Evolutionary conservation across 2,329 filamentous ascomycete genomes (phyloP).

Genomic region (Aspergillus puulaauensis): DNA sequence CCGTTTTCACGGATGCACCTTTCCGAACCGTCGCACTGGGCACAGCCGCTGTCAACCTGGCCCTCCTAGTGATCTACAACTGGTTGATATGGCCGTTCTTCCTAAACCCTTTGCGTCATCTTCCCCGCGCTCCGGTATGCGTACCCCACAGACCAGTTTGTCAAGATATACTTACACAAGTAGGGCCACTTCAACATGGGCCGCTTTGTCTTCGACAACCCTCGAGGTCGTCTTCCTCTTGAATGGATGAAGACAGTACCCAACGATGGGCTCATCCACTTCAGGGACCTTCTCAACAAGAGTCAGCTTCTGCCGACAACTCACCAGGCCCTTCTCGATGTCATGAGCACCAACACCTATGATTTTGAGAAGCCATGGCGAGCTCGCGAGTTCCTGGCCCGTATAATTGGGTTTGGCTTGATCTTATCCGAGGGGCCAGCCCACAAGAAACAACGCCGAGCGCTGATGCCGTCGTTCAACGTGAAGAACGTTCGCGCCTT

Average conservation of each 20-base stretch:
- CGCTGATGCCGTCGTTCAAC: conserved; percentile 38
- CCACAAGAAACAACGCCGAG: conserved; percentile 48
- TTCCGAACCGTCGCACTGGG: conserved; percentile 25
- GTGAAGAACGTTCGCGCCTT: conserved; percentile 37
- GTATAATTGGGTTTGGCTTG: conserved; percentile 52
- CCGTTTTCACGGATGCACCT: conserved; percentile 22
- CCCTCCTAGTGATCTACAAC: conserved; percentile 33
- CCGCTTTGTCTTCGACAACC: conserved; percentile 33
- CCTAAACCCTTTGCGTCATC: conserved; percentile 51
- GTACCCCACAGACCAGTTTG: neutral
- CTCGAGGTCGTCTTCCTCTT: conserved; percentile 30
- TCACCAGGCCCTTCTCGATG: conserved; percentile 47
- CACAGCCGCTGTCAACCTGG: conserved; percentile 25
- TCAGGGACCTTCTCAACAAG: conserved; percentile 48
- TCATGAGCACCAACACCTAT: conserved; percentile 54
- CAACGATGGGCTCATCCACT: conserved; percentile 57
- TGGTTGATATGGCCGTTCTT: conserved; percentile 51
- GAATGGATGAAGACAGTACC: conserved; percentile 53
- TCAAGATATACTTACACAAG: neutral
- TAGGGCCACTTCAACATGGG: conserved; percentile 28
- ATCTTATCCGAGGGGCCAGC: conserved; percentile 52
- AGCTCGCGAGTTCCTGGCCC: conserved; percentile 45
- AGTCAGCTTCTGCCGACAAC: conserved; percentile 32
- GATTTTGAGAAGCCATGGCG: conserved; percentile 54
- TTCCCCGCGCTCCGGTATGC: conserved; percentile 47